Percentiles rank a stretch among this genome's conserved stretches.
Evolutionary conservation across 495 filamentous ascomycete species (phyloP).

Genomic region (Chaetomium cochliodes): DNA sequence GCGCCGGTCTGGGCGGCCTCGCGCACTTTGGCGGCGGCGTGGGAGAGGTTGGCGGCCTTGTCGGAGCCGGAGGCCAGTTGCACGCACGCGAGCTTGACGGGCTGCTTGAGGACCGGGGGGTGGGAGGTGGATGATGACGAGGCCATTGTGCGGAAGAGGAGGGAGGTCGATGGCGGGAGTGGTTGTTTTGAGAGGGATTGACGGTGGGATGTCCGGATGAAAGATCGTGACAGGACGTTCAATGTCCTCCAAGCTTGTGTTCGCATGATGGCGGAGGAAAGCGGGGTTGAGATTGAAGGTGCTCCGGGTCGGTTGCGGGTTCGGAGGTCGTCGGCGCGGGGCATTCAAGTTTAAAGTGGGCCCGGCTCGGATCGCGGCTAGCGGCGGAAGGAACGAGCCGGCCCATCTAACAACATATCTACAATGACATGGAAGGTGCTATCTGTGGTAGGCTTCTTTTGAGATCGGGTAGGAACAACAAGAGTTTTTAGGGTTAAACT

Average conservation of each 20-base stretch:
- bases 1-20: slow-evolving; percentile 76
- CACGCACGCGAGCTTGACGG: slow-evolving; percentile 77
- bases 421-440: too few relatives aligned
- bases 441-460: too few relatives aligned
- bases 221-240: slow-evolving; percentile 13
- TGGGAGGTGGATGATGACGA: slow-evolving; percentile 45
- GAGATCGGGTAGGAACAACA: background rate
- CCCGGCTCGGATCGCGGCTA: slow-evolving; percentile 7
- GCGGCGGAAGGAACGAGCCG: slow-evolving; percentile 4
- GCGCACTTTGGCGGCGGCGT: slow-evolving; percentile 77
- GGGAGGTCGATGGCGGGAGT: slow-evolving; percentile 4
- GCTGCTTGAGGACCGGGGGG: slow-evolving; percentile 61
- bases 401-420: background rate
- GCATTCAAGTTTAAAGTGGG: slow-evolving; percentile 9
- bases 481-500: background rate
- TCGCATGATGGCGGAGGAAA: slow-evolving; percentile 24
- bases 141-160: slow-evolving; percentile 43
- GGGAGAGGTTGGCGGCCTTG: slow-evolving; percentile 79
- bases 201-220: slow-evolving; percentile 1
- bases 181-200: slow-evolving; percentile 5
- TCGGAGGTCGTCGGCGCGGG: slow-evolving; percentile 25
- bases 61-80: slow-evolving; percentile 78
- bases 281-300: slow-evolving; percentile 8
- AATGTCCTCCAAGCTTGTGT: slow-evolving; percentile 27
- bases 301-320: background rate